These are phyloP conservation scores for Malus sylvestris DNA, from an alignment of 306 rosid genomes.

Conservation along the genomic window DNA sequence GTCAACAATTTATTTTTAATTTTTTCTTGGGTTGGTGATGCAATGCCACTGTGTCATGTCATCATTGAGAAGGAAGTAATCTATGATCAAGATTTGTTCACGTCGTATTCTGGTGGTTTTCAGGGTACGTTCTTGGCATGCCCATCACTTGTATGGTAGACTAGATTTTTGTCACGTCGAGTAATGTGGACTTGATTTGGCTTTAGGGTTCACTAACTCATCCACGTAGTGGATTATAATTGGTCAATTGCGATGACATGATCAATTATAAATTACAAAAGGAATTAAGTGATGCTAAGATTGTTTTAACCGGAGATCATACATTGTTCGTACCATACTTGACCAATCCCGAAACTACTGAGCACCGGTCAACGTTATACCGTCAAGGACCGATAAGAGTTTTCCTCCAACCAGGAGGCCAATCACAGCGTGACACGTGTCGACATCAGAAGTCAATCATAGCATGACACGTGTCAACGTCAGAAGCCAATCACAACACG, in stretches of 20 bases:
- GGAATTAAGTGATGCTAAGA: not conserved
- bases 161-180: slow-evolving; percentile 2
- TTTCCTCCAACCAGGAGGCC: too few species aligned
- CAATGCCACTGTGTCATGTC: slow-evolving; percentile 18
- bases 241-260: slow-evolving; percentile 1
- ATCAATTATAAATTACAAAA: not conserved
- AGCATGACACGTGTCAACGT: too few species aligned
- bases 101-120: not conserved
- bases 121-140: not conserved
- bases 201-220: not conserved
- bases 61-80: slow-evolving; percentile 19
- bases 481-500: too few species aligned
- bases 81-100: not conserved
- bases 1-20: not conserved
- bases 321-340: too few species aligned
- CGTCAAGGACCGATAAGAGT: too few species aligned
- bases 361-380: too few species aligned
- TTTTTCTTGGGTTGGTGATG: slow-evolving; percentile 13
- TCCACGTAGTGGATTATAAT: slow-evolving; percentile 5
- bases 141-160: slow-evolving; percentile 15
- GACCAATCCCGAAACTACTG: too few species aligned
- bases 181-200: slow-evolving; percentile 16
- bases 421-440: too few species aligned
- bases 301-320: not conserved
- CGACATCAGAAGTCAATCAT: too few species aligned